phyloP scores from a whole-genome alignment of 75 land plant genomes.

The Selaginella tamariscina region DNA sequence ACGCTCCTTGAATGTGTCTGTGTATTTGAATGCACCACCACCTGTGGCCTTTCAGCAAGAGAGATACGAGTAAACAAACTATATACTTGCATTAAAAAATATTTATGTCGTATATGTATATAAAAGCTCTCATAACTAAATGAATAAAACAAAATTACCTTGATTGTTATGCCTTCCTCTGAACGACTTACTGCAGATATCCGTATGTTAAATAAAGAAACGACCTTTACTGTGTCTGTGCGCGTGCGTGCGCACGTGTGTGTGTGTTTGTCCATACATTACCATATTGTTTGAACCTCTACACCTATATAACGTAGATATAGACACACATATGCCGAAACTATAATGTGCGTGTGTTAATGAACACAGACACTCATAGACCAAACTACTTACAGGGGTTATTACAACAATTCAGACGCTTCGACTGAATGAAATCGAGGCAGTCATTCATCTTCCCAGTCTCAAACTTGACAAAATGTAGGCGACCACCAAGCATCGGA shows the following conservation, averaged over 20 bases:
- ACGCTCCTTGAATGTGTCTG: conserved; percentile 82
- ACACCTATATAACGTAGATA: too few species aligned
- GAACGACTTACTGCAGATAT: neutral
- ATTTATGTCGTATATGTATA: too few species aligned
- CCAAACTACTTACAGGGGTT: neutral
- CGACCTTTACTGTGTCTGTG: too few species aligned
- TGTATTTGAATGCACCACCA: conserved; percentile 91
- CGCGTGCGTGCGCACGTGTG: too few species aligned
- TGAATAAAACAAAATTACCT: conserved; percentile 3
- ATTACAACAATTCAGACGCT: conserved; percentile 49
- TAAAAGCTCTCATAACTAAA: neutral
- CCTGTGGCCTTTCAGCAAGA: conserved; percentile 75
- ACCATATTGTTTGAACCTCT: too few species aligned
- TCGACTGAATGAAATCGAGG: conserved; percentile 74
- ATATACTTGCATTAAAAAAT: too few species aligned
- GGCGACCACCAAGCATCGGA: conserved; percentile 86
- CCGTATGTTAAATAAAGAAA: neutral
- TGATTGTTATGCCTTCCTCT: conserved; percentile 9
- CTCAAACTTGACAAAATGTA: conserved; percentile 97
- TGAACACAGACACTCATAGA: too few species aligned
- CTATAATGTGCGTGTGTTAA: too few species aligned
- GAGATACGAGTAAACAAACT: too few species aligned
- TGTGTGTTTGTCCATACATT: too few species aligned
- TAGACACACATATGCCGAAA: too few species aligned
- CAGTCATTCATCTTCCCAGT: conserved; percentile 79